Evolutionary conservation across 2,329 filamentous ascomycete species (phyloP).

Genomic region (Fusarium agapanthi): DNA sequence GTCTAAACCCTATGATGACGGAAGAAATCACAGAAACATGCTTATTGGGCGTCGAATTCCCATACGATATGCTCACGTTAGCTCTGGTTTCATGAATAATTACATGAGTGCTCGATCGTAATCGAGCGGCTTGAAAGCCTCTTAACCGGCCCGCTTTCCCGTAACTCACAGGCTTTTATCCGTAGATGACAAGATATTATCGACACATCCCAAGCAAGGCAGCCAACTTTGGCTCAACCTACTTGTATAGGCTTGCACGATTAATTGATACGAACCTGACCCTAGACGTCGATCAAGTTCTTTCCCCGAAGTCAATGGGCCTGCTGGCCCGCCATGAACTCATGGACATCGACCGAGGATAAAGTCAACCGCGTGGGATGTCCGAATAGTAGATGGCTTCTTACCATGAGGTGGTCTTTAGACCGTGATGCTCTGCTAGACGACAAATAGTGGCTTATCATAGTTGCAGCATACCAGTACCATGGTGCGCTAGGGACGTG

Average conservation of each 20-base stretch:
- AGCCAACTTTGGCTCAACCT: not conserved
- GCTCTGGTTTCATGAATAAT: not conserved
- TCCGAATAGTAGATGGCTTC: not conserved
- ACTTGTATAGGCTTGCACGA: not conserved
- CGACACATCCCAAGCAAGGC: not conserved
- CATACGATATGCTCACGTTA: not conserved
- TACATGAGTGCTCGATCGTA: not conserved
- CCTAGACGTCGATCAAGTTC: slow-evolving; percentile 20
- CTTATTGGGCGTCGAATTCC: not conserved
- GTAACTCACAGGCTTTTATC: not conserved
- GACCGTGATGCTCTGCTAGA: not conserved
- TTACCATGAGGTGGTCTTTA: not conserved
- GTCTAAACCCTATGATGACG: not conserved
- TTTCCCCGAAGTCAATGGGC: not conserved
- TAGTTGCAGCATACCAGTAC: not conserved
- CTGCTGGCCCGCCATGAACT: not conserved
- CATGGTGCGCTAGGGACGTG: slow-evolving; percentile 22
- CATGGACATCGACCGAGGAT: not conserved
- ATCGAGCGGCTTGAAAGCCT: not conserved
- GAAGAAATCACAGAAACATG: not conserved
- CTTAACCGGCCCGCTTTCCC: slow-evolving; percentile 13
- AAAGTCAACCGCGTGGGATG: not conserved
- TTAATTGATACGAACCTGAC: slow-evolving; percentile 4
- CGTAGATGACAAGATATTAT: not conserved
- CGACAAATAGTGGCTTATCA: slow-evolving; percentile 15